Conservation (phyloP, 2,329 filamentous ascomycete species). For the Penicillium hordei region DNA sequence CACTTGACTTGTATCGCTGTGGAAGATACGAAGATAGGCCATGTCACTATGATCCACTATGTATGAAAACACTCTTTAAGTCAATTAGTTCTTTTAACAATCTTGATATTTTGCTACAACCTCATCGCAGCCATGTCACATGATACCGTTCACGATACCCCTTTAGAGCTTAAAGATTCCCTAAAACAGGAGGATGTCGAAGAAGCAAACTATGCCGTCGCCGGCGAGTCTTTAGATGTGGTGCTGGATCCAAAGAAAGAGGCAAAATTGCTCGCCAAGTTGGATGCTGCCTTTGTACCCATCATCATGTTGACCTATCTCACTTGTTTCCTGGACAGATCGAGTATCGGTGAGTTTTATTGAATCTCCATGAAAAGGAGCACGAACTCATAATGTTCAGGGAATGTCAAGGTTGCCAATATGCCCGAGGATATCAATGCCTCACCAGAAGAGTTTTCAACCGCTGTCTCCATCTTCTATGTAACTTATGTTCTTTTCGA, state of each 20-base stretch:
- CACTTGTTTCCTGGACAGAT: conserved; percentile 56
- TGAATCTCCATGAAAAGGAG: neutral
- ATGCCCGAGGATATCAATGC: conserved; percentile 50
- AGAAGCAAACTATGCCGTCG: conserved; percentile 10
- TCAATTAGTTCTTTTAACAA: neutral
- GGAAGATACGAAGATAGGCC: neutral
- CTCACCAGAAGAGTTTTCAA: conserved; percentile 46
- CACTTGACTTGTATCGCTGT: neutral
- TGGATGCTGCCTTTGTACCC: conserved; percentile 51
- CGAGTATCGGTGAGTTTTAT: conserved; percentile 48
- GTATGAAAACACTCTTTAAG: neutral
- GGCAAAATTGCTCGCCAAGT: conserved; percentile 48
- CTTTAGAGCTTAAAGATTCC: conserved; percentile 15
- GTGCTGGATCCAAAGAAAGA: conserved; percentile 49
- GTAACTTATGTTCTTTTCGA: conserved; percentile 54
- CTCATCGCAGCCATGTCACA: neutral
- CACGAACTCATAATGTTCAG: conserved; percentile 21
- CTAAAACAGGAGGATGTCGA: conserved; percentile 16
- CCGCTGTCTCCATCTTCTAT: conserved; percentile 54
- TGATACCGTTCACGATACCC: conserved; percentile 1
- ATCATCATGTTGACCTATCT: conserved; percentile 59
- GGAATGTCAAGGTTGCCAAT: conserved; percentile 51
- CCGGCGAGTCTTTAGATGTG: conserved; percentile 25
- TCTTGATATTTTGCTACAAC: neutral
- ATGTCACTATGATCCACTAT: neutral